Evolutionary conservation across 345 rosid genomes (phyloP).

Genomic region (Gossypioides kirkii): DNA sequence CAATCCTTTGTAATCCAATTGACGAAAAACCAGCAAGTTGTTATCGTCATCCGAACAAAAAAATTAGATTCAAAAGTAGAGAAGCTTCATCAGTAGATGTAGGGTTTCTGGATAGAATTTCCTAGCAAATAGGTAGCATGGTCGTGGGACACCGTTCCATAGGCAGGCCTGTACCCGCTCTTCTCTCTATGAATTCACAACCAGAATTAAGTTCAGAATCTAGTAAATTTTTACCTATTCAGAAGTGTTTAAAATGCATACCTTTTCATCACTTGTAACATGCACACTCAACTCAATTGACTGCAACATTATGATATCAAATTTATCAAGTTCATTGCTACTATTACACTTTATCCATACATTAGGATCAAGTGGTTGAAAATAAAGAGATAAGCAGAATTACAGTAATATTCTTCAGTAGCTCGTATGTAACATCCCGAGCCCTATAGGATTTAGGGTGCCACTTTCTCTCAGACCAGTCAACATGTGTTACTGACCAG

Average conservation of each 20-base stretch:
- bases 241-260: conserved; percentile 20
- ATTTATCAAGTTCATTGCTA: background rate
- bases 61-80: conserved; percentile 42
- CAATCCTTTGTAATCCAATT: no score
- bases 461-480: conserved; percentile 99
- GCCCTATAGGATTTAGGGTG: conserved; percentile 88
- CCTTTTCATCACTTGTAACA: conserved; percentile 80
- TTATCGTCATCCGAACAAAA: conserved; percentile 28
- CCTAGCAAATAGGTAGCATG: conserved; percentile 91
- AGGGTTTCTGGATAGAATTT: conserved; percentile 74
- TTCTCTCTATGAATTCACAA: conserved; percentile 37
- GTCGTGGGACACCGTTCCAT: conserved; percentile 94
- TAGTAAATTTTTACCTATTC: background rate
- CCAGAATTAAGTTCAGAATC: background rate
- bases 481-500: conserved; percentile 93
- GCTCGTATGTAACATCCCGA: conserved; percentile 52
- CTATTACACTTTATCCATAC: background rate
- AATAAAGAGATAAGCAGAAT: conserved; percentile 1
- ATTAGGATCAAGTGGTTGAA: background rate
- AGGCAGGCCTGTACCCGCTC: conserved; percentile 55
- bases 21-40: no score
- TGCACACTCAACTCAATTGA: conserved; percentile 65
- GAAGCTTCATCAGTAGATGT: conserved; percentile 58
- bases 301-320: conserved; percentile 38
- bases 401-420: conserved; percentile 82